Evolutionary conservation across 345 rosid genomes (phyloP).

Genomic region (Clausena lansium): DNA sequence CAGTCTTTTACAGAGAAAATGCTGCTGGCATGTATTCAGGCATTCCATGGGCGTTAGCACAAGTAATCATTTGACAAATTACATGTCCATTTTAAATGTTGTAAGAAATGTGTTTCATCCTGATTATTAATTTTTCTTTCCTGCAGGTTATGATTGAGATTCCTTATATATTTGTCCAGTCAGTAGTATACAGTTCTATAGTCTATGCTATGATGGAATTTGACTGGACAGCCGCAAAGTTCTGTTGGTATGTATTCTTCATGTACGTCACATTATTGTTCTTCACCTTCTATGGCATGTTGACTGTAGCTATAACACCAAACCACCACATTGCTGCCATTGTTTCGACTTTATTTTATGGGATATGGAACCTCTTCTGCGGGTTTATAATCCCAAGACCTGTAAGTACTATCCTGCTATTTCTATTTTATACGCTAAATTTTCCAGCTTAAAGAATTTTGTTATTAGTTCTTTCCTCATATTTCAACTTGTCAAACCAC

Average conservation of each 20-base stretch:
- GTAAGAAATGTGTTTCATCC: background rate
- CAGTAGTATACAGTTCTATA: slow-evolving; percentile 27
- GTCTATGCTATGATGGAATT: slow-evolving; percentile 43
- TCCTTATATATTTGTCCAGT: slow-evolving; percentile 38
- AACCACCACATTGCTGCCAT: slow-evolving; percentile 42
- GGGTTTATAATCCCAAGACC: slow-evolving; percentile 42
- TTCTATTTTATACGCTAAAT: background rate
- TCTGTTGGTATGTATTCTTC: slow-evolving; percentile 41
- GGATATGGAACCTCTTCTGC: slow-evolving; percentile 37
- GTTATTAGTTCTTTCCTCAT: background rate
- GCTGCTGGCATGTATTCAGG: slow-evolving; percentile 58
- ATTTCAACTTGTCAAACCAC: background rate
- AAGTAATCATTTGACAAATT: background rate
- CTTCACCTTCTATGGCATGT: slow-evolving; percentile 54
- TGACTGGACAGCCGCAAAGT: slow-evolving; percentile 32
- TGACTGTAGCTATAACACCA: slow-evolving; percentile 37
- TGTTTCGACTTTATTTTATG: slow-evolving; percentile 31
- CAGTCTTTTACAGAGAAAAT: slow-evolving; percentile 54
- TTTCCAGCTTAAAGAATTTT: background rate
- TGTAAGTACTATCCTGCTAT: slow-evolving; percentile 14
- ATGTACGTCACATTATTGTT: slow-evolving; percentile 40
- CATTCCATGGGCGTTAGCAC: slow-evolving; percentile 25
- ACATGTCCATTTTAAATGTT: background rate
- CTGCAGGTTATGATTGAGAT: slow-evolving; percentile 44
- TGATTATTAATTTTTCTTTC: background rate